Percentiles rank a stretch among this genome's conserved stretches.
phyloP scores from a whole-genome alignment of 1,284 basidiomycete genomes.

The Neotropicomus parvogracilis region DNA sequence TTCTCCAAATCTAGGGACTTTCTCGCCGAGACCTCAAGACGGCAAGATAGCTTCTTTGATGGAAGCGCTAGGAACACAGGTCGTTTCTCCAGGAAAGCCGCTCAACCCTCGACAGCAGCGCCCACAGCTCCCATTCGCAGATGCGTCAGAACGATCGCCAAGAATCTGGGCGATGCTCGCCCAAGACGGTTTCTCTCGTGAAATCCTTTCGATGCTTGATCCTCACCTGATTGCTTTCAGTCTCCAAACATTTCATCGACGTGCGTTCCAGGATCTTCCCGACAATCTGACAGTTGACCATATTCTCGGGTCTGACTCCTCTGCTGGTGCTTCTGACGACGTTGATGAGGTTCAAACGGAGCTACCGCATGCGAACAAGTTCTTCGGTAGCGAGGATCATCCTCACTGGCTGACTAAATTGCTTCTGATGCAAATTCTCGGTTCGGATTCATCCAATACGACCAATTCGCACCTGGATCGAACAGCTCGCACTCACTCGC shows the following conservation, averaged over 20 bases:
- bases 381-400: conserved; percentile 64
- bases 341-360: conserved; percentile 6
- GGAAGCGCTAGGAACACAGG: conserved; percentile 39
- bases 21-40: conserved; percentile 58
- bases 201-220: conserved; percentile 57
- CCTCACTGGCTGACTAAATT: conserved; percentile 78
- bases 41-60: conserved; percentile 44
- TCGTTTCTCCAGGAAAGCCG: conserved; percentile 17
- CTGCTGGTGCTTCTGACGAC: conserved; percentile 11
- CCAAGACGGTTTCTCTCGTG: conserved; percentile 65
- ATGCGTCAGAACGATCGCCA: conserved; percentile 22
- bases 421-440: conserved; percentile 64
- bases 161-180: conserved; percentile 47
- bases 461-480: conserved; percentile 38
- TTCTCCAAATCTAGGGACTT: conserved; percentile 50
- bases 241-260: conserved; percentile 55
- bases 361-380: conserved; percentile 31
- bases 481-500: conserved; percentile 59
- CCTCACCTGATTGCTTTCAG: conserved; percentile 55
- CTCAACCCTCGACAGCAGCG: conserved; percentile 24
- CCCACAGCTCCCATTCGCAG: conserved; percentile 19
- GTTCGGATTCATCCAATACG: conserved; percentile 43
- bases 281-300: conserved; percentile 49
- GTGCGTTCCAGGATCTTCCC: conserved; percentile 46
- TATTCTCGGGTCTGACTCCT: conserved; percentile 35